phyloP scores from a whole-genome alignment of 208 protist species.

The Crithidia fasciculata region DNA sequence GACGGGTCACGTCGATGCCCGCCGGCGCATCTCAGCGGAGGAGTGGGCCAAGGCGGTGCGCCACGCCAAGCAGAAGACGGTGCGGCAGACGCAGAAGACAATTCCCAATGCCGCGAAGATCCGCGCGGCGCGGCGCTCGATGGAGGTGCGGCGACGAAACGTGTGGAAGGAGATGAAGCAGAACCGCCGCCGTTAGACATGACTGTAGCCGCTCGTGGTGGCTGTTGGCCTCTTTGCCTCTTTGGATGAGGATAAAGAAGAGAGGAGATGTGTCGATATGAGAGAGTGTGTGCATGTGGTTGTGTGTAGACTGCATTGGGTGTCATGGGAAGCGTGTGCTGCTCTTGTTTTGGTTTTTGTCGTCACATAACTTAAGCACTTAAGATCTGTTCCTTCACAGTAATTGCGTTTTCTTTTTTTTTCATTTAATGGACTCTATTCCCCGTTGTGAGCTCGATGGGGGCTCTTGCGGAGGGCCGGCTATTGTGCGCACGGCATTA shows the following conservation, averaged over 20 bases:
- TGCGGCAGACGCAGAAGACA: conserved; percentile 76
- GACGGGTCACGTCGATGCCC: conserved; percentile 65
- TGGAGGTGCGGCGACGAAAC: conserved; percentile 58
- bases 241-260: too few relatives aligned
- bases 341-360: background rate
- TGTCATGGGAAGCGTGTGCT: background rate
- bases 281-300: background rate
- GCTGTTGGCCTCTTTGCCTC: too few relatives aligned
- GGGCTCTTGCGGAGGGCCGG: too few relatives aligned
- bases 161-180: conserved; percentile 59
- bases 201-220: too few relatives aligned
- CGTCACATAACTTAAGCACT: conserved; percentile 19
- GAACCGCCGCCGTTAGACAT: conserved; percentile 56
- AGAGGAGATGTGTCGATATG: too few relatives aligned
- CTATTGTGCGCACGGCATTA: too few relatives aligned
- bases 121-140: conserved; percentile 40
- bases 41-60: conserved; percentile 84
- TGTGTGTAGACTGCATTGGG: too few relatives aligned
- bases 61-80: conserved; percentile 60
- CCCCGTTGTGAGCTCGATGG: too few relatives aligned
- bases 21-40: conserved; percentile 70
- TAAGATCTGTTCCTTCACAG: background rate
- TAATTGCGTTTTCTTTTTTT: background rate
- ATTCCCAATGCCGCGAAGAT: conserved; percentile 74
- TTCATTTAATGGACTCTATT: too few relatives aligned